phyloP scores from a whole-genome alignment of 176 grass and related monocot species.

The Avena atlantica region DNA sequence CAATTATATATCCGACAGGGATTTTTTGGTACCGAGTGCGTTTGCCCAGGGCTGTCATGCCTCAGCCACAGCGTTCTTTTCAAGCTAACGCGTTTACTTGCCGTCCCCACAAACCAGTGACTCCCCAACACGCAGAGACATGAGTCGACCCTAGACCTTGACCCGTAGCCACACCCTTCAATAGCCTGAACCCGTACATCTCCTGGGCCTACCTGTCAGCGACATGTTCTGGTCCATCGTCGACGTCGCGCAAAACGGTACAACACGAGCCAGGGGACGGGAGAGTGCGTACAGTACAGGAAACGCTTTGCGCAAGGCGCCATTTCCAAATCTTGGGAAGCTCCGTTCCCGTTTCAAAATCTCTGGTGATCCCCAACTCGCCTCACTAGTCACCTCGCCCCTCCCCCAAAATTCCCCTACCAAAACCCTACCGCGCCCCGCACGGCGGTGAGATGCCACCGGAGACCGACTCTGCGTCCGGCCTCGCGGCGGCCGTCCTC shows the following conservation, averaged over 20 bases:
- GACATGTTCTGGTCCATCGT: rapidly evolving
- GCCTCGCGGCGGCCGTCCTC: conserved; percentile 51
- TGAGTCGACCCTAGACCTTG: not conserved
- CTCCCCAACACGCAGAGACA: not conserved
- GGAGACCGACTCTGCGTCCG: conserved; percentile 40
- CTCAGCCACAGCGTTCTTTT: not conserved
- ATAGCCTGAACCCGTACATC: not conserved
- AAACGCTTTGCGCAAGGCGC: conserved; percentile 1
- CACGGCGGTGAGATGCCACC: conserved; percentile 49
- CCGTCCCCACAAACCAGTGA: not conserved
- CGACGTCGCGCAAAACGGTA: rapidly evolving
- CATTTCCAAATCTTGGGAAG: conserved; percentile 34
- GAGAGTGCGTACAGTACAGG: not conserved
- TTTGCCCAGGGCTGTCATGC: not conserved
- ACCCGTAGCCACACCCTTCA: not conserved
- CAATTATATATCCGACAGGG: no score
- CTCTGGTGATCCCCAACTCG: not conserved
- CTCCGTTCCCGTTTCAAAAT: conserved; percentile 23
- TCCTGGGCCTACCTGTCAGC: not conserved
- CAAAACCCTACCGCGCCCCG: conserved; percentile 34
- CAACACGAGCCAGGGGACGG: not conserved
- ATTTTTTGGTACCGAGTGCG: no score
- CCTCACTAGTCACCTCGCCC: not conserved
- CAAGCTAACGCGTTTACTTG: conserved; percentile 3
- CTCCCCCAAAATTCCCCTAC: not conserved